Evolutionary conservation across 2,329 filamentous ascomycete species (phyloP).

Genomic region (Fusarium sp.): DNA sequence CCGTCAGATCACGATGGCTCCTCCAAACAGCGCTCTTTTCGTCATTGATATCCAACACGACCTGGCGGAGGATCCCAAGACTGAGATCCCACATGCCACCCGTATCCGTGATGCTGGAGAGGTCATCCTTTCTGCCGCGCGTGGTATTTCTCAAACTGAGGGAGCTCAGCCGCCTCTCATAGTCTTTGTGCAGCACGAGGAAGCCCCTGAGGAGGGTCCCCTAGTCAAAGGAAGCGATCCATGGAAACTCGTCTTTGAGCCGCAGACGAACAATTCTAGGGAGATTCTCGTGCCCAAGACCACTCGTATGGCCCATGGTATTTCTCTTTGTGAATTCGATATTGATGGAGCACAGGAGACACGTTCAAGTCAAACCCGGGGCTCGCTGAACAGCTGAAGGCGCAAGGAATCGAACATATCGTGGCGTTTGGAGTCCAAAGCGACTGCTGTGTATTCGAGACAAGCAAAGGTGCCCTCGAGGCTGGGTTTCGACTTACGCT

Average conservation of each 20-base stretch:
- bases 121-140: conserved; percentile 3
- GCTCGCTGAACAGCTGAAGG: not conserved
- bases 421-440: conserved; percentile 27
- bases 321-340: not conserved
- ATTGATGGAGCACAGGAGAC: conserved; percentile 9
- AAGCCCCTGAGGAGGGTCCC: conserved; percentile 5
- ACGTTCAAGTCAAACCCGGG: conserved; percentile 22
- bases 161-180: conserved; percentile 4
- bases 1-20: not conserved
- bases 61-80: conserved; percentile 11
- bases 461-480: conserved; percentile 22
- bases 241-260: conserved; percentile 14
- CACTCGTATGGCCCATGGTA: not conserved
- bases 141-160: not conserved
- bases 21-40: conserved; percentile 16
- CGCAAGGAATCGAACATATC: conserved; percentile 10
- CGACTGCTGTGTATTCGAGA: conserved; percentile 26
- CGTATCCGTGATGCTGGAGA: conserved; percentile 7
- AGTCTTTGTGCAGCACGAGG: conserved; percentile 30
- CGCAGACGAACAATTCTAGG: not conserved
- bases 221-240: conserved; percentile 13
- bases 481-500: conserved; percentile 24
- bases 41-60: conserved; percentile 26
- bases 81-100: conserved; percentile 10
- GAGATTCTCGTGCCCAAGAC: conserved; percentile 17